Percentiles rank a stretch among this genome's conserved stretches.
Conservation (phyloP, 768 basidiomycete species). For the Polyporus arcularius region DNA sequence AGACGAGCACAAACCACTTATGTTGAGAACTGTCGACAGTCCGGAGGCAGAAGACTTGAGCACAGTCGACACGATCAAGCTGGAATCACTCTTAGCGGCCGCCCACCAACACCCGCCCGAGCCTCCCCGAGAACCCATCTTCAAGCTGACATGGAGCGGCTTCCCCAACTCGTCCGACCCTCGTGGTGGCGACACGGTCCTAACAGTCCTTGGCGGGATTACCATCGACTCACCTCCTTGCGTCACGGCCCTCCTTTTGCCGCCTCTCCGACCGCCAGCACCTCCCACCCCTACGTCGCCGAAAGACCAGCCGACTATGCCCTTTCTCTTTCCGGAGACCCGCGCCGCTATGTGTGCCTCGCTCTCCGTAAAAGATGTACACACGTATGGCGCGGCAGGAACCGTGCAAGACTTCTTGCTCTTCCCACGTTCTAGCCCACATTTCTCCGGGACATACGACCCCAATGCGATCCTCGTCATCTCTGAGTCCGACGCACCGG, state of each 20-base stretch:
- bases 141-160: conserved; percentile 83
- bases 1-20: conserved; percentile 73
- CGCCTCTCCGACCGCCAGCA: conserved; percentile 59
- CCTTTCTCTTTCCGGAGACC: conserved; percentile 40
- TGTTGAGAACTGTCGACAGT: conserved; percentile 68
- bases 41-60: conserved; percentile 52
- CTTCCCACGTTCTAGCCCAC: conserved; percentile 68
- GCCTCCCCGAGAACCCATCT: conserved; percentile 68
- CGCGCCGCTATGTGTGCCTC: conserved; percentile 68
- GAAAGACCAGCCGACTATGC: conserved; percentile 18
- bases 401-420: conserved; percentile 79
- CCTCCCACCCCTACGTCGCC: conserved; percentile 36
- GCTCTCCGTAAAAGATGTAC: conserved; percentile 46
- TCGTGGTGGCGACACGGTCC: conserved; percentile 67
- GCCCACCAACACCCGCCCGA: conserved; percentile 20
- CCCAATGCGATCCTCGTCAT: conserved; percentile 68
- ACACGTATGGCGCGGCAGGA: conserved; percentile 59
- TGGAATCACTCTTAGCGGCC: conserved; percentile 42
- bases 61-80: conserved; percentile 46
- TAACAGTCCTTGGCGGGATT: conserved; percentile 80
- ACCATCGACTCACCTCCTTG: conserved; percentile 54
- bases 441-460: conserved; percentile 67
- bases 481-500: conserved; percentile 46
- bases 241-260: conserved; percentile 68
- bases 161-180: conserved; percentile 68